Evolutionary conservation across 441 rosid species (phyloP), one percentile per base, ranked within the genome.

Genomic region (Gossypium gossypioides): DNA sequence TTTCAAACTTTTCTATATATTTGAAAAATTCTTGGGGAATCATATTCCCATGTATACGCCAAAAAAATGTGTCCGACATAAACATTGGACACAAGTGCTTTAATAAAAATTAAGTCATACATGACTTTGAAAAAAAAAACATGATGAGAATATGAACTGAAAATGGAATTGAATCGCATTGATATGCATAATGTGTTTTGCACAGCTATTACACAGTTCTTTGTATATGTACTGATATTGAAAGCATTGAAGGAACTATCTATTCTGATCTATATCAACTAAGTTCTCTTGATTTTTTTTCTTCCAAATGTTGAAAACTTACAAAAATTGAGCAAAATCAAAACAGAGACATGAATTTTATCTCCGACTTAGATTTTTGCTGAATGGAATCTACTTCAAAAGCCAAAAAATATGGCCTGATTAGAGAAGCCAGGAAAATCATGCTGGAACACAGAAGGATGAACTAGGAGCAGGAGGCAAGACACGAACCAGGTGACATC

Each of bases 401-500:
- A 50, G 54, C 15, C 6, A 7, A 50, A 50, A 50, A 13, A 15
- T 50, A 50, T 13, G 54, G n/a, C 18, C 18, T 13, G 52, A 51
- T 34, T 34, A 19, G 22, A 51, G 56, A 51, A 55, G 59, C 32
- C 60, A 21, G 24, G 60, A 57, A 27, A 24, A 57, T 57, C 72
- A 82, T 15, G 86, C 84, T 27, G 98, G 88, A 34, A 92, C 77
- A 76, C 99, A 95, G 79, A 79, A 92, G 25, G 99, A 89, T 72
- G 96, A 92, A 84, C 97, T 85, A 51, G 89, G 87, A 72, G 85
- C 75, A 16, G 98, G 98, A 70, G 98, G 99, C 89, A 91, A 80
- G 69, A 96, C 92, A 44, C 97, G 91, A 3, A 96, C 87, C 69
- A 93, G 85, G 83, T 92, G 97, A 18, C 98, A 97, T 34, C 92